Conservation (phyloP, 306 rosid species). For the Trichosanthes cucumerina region DNA sequence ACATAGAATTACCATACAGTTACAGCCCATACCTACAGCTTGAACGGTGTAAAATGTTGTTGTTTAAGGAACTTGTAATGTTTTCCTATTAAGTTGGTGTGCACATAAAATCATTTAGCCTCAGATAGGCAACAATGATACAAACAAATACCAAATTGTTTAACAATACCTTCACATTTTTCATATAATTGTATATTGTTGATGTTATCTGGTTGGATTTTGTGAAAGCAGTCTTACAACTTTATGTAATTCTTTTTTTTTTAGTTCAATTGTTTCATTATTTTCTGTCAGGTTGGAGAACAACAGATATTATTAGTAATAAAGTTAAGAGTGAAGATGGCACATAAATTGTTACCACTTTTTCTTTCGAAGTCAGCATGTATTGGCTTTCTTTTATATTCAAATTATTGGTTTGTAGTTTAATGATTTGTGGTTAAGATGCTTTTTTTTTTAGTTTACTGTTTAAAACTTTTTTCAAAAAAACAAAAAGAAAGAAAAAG, state of each 20-base stretch:
- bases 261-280: background rate
- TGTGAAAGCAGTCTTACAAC: background rate
- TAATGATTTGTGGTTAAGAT: background rate
- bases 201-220: background rate
- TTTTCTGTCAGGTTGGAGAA: background rate
- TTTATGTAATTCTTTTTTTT: background rate
- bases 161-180: background rate
- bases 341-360: background rate
- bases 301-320: background rate
- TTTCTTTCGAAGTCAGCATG: background rate
- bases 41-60: background rate
- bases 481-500: too few species aligned
- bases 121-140: background rate
- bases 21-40: background rate
- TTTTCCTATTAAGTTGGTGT: background rate
- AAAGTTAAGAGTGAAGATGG: background rate
- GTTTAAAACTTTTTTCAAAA: background rate
- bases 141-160: background rate
- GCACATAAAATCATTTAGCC: background rate
- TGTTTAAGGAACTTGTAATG: background rate
- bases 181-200: background rate
- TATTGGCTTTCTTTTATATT: background rate
- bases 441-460: background rate
- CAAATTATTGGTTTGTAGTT: background rate
- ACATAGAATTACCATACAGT: slow-evolving; percentile 4